These are phyloP conservation scores for Didymella lethalis DNA, from an alignment of 2,329 filamentous ascomycete species.

Conservation along the genomic window DNA sequence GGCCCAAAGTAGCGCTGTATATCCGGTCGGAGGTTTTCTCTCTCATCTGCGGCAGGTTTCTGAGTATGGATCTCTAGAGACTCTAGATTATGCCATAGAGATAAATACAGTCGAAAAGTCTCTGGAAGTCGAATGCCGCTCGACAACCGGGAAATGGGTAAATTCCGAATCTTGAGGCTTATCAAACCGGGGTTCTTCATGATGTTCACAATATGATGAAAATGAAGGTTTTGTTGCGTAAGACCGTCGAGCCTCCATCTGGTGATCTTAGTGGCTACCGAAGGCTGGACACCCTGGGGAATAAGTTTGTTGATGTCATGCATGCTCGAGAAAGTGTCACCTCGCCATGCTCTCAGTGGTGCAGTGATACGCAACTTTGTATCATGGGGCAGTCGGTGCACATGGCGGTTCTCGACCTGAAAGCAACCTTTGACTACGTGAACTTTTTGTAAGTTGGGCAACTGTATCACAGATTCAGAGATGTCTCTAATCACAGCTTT, in stretches of 20 bases:
- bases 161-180: background rate
- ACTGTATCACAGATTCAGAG: background rate
- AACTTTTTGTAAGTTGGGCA: slow-evolving; percentile 6
- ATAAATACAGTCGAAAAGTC: background rate
- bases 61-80: slow-evolving; percentile 16
- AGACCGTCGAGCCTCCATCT: slow-evolving; percentile 6
- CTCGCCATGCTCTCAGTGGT: slow-evolving; percentile 9
- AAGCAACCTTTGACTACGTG: background rate
- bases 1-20: background rate
- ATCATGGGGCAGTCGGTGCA: background rate
- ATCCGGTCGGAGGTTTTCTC: background rate
- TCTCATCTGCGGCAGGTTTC: rapidly evolving
- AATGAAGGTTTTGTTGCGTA: background rate
- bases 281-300: background rate
- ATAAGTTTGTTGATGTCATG: background rate
- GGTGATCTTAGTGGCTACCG: background rate
- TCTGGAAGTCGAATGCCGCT: background rate
- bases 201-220: too few species aligned
- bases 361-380: background rate
- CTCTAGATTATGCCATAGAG: slow-evolving; percentile 6
- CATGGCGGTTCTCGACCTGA: background rate
- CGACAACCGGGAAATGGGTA: background rate
- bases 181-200: background rate
- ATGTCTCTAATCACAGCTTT: background rate
- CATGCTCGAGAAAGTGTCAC: background rate